Base-by-base conservation (phyloP, 495 filamentous ascomycete species). In the Penicillium chermesinum region DNA sequence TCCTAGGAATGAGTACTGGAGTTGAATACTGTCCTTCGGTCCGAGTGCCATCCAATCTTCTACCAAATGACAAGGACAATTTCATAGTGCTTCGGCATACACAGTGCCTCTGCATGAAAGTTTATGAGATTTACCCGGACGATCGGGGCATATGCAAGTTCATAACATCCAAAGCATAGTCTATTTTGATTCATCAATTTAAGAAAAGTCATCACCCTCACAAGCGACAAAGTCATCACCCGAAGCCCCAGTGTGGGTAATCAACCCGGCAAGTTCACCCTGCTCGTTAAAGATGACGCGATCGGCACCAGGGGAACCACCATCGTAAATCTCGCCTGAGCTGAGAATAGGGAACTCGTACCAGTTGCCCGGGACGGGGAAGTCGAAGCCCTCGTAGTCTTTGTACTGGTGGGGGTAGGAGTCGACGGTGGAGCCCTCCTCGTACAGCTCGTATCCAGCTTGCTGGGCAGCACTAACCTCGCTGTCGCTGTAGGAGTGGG, bases 321-420 rank as follows among this genome's bases (percentile, higher is more conserved):
- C 83, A 32, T 55, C 70, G 54, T 86, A 90, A 1, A 76, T 61
- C 1, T 55, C 46, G 48, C 70, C 73, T 44, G 66, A 72, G 41
- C 54, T 70, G 57, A 86, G 50, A 46, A 90, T 82, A 1, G 86
- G 86, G 61, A 81, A 89, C 60, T 89, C 86, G 52, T 86, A 83
- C 68, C 81, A 89, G 0, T 83, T 81, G n/a, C 75, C 75, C 1
- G 60, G 51, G 6, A 79, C 75, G 27, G 75, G 69, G 67, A 90
- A 89, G 45, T 64, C 66, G 63, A 89, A 87, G 33, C 79, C 82
- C 61, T 90, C 86, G 62, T 81, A 81, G 75, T 89, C 73, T 59
- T 87, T 77, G 73, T 87, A 88, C 40, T 70, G 66, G 67, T 89
- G 85, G 0, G 85, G 86, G 62, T 89, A 89, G 52, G 64, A 55